Base-by-base conservation (phyloP, 257 asterid genomes). In the Pogostemon cablin region DNA sequence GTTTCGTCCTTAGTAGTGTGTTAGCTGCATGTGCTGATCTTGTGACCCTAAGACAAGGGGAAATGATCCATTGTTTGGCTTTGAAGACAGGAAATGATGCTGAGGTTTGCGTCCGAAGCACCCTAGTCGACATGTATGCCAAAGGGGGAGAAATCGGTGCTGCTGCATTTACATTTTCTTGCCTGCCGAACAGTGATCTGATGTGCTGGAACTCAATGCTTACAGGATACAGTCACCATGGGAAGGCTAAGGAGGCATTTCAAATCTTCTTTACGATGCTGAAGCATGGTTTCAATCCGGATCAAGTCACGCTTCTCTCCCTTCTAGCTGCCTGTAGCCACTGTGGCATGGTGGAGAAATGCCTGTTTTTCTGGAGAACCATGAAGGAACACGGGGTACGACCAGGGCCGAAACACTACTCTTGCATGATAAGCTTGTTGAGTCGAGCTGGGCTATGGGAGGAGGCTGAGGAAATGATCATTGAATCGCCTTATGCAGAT, bases 141-240 rank as follows among this genome's bases (percentile, higher is more conserved):
- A 93, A 93, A 85, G 84, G 75, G 4, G 96, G 96, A 38, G 87
- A 88, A 71, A 87, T 93, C 71, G 25, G 63, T 54, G 76, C 93
- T 9, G 92, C 97, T 37, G 69, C 75, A 20, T 41, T 39, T 66
- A 60, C 66, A 65, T 83, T 93, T 75, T 84, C 86, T 11, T 50
- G 68, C 25, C 58, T 75, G 43, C 64, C 35, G 1, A 42, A 44
- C 10, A 76, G 79, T 34, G 96, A 93, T 72, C 66, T 90, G 20
- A 82, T 60, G 87, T 93, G 93, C 83, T 93, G 93, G 96, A 93
- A 93, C 84, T 80, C 97, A 1, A 75, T 90, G 86, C 87, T 90
- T 20, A 86, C 88, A 11, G 98, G 95, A 69, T 90, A 81, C 58
- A 72, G 92, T 58, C 83, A 88, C 72, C 92, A 88, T 47, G 97